Percentiles rank a stretch among this genome's conserved stretches.
These are phyloP conservation scores for Chlorella vulgaris DNA, from an alignment of 139 green algal genomes.

Conservation along the genomic window DNA sequence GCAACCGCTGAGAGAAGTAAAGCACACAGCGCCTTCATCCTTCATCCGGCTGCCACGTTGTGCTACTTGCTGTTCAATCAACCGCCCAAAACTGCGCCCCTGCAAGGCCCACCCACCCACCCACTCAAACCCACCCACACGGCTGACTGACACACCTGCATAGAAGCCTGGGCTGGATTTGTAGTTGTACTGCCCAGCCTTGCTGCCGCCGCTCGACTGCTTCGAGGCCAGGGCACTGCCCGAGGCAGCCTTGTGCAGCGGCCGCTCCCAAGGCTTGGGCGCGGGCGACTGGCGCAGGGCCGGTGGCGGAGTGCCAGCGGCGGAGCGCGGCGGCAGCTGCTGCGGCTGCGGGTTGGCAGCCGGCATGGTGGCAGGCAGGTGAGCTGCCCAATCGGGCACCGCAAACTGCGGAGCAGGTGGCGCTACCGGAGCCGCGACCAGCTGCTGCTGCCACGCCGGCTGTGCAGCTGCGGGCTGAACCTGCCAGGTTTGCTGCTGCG, in stretches of 20 bases:
- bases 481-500: neutral
- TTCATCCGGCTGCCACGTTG: too few relatives aligned
- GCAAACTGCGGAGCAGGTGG: neutral
- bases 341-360: neutral
- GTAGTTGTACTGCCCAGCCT: neutral
- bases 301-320: neutral
- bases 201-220: constrained; percentile 1
- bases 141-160: constrained; percentile 1
- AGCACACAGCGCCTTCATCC: too few relatives aligned
- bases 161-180: constrained; percentile 20
- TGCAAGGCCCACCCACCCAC: too few relatives aligned
- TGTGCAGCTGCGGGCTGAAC: neutral
- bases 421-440: neutral
- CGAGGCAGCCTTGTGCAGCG: neutral
- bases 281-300: neutral
- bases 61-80: too few relatives aligned
- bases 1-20: too few relatives aligned
- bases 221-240: neutral
- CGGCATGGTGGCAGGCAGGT: constrained; percentile 5
- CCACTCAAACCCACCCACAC: too few relatives aligned
- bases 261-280: neutral
- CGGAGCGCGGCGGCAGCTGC: neutral
- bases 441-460: neutral
- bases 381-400: constrained; percentile 7
- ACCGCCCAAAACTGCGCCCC: too few relatives aligned